Evolutionary conservation across 2,329 filamentous ascomycete species (phyloP).

Genomic region (Hypoxylon sp.): DNA sequence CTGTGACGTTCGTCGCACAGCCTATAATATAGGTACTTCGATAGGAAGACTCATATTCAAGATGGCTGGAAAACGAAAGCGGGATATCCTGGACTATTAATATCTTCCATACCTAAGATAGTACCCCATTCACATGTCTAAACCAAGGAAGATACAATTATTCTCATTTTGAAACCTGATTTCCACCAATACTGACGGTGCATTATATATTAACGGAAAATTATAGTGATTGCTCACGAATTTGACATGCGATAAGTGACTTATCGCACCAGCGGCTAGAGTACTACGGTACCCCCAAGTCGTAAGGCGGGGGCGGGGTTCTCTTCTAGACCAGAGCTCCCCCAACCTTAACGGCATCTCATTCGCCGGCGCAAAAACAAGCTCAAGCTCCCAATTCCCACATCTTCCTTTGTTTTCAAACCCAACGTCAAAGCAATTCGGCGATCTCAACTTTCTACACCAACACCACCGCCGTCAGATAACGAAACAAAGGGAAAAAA

Average conservation of each 20-base stretch:
- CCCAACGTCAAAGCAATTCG: constrained; percentile 8
- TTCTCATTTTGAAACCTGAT: not conserved
- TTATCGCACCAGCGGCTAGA: not conserved
- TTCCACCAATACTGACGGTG: not conserved
- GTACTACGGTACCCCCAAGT: no score
- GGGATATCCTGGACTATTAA: no score
- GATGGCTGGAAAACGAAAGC: no score
- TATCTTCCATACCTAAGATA: no score
- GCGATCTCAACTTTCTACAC: not conserved
- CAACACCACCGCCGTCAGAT: not conserved
- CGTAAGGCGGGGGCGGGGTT: constrained; percentile 34
- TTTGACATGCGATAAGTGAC: not conserved
- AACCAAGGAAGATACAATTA: not conserved
- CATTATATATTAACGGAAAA: not conserved
- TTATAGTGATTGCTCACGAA: not conserved
- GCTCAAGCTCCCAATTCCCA: constrained; percentile 21
- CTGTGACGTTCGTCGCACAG: no score
- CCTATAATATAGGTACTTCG: no score
- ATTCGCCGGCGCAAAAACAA: constrained; percentile 31
- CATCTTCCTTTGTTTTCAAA: constrained; percentile 13
- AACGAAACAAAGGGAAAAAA: constrained; percentile 17
- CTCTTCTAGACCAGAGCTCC: constrained; percentile 7
- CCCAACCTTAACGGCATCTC: constrained; percentile 1
- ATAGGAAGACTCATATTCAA: no score
- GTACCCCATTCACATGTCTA: no score